Evolutionary conservation across 78 protist genomes (phyloP), one percentile per base, ranked within the genome.

Genomic region (Thecamonas trahens): DNA sequence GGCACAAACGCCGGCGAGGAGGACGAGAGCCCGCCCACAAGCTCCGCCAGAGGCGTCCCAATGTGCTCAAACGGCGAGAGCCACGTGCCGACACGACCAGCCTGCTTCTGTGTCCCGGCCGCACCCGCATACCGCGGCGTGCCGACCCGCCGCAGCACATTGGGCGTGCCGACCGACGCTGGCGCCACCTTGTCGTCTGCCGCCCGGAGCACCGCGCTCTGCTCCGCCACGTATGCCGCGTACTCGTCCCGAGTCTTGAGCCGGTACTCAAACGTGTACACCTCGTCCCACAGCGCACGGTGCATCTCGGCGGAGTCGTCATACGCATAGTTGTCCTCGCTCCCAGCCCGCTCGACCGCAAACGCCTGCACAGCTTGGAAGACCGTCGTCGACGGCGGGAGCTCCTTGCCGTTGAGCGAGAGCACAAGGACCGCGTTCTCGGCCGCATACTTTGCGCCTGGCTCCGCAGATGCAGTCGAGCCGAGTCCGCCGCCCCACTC

Each of bases 331-430:
- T 45, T 35, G n/a, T 45, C 31, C 35, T 14, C 68, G 34, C 31
- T 3, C 14, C 8, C 67, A 13, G 15, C 26, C 5, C 54, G 20
- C 0, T 50, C 17, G 17, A 7, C 32, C 6, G 20, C 60, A 38
- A 11, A 38, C 50, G 20, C 32, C 6, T 58, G 69, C 13, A 71
- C 31, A 14, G 77, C 77, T 44, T 61, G 70, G 44, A 61, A 61
- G 34, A 71, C 28, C 26, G 77, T 17, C 38, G 38, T 20, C 15
- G 4, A 1, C 24, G 4, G 24, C 2, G 39, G 40, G 7, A 71
- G 42, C 45, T 6, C 54, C 18, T 44, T 44, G 5, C 77, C 77
- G 22, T 71, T 60, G 20, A 71, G 31, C 2, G 14, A 0, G 11
- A 71, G 61, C 2, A 0, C 24, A 14, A 71, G 54, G 24, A 8